Percentiles rank a stretch among this genome's conserved stretches.
Evolutionary conservation across 441 rosid genomes (phyloP).

Genomic region (Raphanus hybrid): DNA sequence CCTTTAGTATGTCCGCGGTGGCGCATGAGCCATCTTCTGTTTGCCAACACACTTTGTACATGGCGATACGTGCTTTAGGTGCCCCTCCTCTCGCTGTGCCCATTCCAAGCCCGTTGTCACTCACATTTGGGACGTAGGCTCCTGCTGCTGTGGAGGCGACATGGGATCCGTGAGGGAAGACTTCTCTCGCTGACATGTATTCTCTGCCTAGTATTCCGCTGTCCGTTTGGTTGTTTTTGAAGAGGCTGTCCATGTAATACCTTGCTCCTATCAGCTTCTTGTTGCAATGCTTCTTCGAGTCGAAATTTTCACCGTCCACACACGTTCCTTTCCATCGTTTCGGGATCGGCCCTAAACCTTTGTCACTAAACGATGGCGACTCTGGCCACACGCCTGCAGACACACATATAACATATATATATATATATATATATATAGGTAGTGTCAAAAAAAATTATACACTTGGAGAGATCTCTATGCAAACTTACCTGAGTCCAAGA

Average conservation of each 20-base stretch:
- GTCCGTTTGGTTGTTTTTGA: background rate
- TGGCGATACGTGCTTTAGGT: constrained; percentile 68
- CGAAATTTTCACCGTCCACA: constrained; percentile 62
- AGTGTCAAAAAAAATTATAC: background rate
- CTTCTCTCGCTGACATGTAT: constrained; percentile 56
- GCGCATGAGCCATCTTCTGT: constrained; percentile 25
- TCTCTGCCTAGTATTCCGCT: background rate
- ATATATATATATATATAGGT: background rate
- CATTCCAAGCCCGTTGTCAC: constrained; percentile 54
- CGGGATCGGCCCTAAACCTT: constrained; percentile 51
- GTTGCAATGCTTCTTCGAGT: constrained; percentile 53
- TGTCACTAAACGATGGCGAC: constrained; percentile 57
- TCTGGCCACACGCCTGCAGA: constrained; percentile 68
- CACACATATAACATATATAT: background rate
- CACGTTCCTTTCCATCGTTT: constrained; percentile 62
- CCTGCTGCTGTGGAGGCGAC: constrained; percentile 75
- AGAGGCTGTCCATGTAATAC: constrained; percentile 55
- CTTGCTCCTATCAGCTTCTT: constrained; percentile 72
- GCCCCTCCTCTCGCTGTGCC: constrained; percentile 78
- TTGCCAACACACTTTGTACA: constrained; percentile 82
- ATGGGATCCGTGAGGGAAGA: constrained; percentile 70
- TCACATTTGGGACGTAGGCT: constrained; percentile 48
- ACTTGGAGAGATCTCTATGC: background rate
- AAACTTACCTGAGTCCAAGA: constrained; percentile 56
- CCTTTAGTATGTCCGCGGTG: constrained; percentile 51